Evolutionary conservation across 2,329 filamentous ascomycete genomes (phyloP).

Genomic region (Metarhizium rileyi): DNA sequence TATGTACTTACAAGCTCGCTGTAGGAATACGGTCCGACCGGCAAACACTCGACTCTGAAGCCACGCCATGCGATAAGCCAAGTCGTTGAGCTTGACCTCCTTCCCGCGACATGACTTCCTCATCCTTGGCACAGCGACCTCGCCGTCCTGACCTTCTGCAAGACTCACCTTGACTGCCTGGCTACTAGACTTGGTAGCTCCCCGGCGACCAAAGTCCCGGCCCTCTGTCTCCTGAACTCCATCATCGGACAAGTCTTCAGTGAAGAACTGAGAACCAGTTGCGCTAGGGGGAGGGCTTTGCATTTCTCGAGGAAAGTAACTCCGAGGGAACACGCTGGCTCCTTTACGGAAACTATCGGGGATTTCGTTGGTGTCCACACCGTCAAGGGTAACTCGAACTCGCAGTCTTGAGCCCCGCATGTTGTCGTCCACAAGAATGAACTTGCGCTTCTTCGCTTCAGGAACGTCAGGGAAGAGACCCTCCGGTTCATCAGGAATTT

Average conservation of each 20-base stretch:
- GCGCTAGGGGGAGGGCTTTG: constrained; percentile 71
- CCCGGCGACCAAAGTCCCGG: constrained; percentile 27
- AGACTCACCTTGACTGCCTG: constrained; percentile 53
- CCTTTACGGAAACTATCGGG: constrained; percentile 88
- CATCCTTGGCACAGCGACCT: constrained; percentile 67
- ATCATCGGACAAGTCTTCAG: constrained; percentile 52
- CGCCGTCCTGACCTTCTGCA: constrained; percentile 58
- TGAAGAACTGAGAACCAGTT: constrained; percentile 65
- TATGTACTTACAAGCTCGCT: constrained; percentile 69
- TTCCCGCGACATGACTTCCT: constrained; percentile 60
- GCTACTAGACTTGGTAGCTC: constrained; percentile 20
- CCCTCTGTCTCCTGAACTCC: constrained; percentile 42
- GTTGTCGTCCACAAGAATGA: constrained; percentile 88
- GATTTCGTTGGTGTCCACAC: constrained; percentile 89
- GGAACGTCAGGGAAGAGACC: constrained; percentile 81
- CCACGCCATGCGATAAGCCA: constrained; percentile 95
- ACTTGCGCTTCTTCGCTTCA: constrained; percentile 86
- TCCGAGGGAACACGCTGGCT: constrained; percentile 82
- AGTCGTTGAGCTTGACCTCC: constrained; percentile 84
- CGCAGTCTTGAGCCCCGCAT: constrained; percentile 72
- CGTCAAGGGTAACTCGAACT: constrained; percentile 86
- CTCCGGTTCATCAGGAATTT: constrained; percentile 48
- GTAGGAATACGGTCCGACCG: constrained; percentile 75
- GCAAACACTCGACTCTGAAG: constrained; percentile 88
- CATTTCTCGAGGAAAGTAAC: constrained; percentile 91